Conservation (phyloP, 306 rosid genomes). For the Ziziphus jujuba region DNA sequence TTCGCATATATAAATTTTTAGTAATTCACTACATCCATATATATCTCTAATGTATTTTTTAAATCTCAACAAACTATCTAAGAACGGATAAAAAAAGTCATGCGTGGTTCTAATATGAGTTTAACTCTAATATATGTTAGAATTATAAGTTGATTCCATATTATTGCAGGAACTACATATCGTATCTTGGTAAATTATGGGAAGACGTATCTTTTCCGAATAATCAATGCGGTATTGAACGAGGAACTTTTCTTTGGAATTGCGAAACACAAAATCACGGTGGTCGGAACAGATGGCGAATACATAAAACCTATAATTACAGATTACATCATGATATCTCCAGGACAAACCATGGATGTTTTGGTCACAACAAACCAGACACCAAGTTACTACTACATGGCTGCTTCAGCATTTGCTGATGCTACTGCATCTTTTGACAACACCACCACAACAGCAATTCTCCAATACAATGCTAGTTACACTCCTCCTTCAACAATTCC, state of each 20-base stretch:
- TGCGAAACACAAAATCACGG: conserved; percentile 39
- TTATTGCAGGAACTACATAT: conserved; percentile 32
- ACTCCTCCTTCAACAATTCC: conserved; percentile 11
- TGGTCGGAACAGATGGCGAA: conserved; percentile 35
- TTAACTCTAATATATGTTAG: no score
- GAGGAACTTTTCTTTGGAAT: conserved; percentile 39
- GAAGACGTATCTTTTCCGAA: conserved; percentile 34
- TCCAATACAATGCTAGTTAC: conserved; percentile 41
- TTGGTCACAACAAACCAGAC: conserved; percentile 33
- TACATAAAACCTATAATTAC: conserved; percentile 39
- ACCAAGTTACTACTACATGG: conserved; percentile 1
- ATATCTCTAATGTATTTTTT: no score
- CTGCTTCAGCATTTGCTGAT: not conserved
- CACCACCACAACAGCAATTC: conserved; percentile 39
- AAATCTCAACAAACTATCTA: no score
- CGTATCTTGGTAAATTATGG: conserved; percentile 24
- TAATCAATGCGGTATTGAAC: conserved; percentile 36
- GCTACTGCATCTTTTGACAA: conserved; percentile 25
- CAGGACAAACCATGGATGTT: conserved; percentile 53
- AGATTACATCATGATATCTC: conserved; percentile 34
- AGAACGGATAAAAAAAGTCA: no score
- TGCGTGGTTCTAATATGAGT: no score
- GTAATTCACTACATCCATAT: no score
- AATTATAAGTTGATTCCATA: no score
- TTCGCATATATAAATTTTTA: no score